Evolutionary conservation across 2,329 filamentous ascomycete genomes (phyloP).

Genomic region (Pyrenophora teres): DNA sequence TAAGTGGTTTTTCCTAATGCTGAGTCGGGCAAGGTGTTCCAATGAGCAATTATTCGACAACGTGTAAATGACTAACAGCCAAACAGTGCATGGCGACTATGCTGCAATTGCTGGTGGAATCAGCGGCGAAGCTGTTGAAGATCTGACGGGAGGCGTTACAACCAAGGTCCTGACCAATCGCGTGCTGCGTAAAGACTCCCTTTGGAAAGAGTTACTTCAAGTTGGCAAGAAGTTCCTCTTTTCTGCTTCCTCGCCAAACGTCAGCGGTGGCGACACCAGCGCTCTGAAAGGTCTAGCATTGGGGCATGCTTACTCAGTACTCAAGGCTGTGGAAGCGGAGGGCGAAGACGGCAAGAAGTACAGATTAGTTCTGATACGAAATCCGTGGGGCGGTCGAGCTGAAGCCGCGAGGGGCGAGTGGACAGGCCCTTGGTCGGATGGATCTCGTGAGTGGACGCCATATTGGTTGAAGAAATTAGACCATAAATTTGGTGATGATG

Average conservation of each 20-base stretch:
- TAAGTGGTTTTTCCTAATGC: not conserved
- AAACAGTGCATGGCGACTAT: constrained; percentile 73
- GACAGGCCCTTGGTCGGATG: constrained; percentile 80
- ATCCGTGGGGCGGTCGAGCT: constrained; percentile 74
- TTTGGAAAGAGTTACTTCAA: constrained; percentile 77
- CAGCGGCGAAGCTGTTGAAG: constrained; percentile 61
- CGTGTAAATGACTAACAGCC: not conserved
- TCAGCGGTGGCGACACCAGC: constrained; percentile 65
- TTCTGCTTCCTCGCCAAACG: constrained; percentile 60
- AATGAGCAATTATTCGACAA: not conserved
- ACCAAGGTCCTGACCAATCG: constrained; percentile 69
- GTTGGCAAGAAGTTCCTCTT: constrained; percentile 81
- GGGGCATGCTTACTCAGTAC: constrained; percentile 61
- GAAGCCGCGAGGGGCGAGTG: constrained; percentile 60
- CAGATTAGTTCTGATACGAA: constrained; percentile 68
- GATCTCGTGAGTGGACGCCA: constrained; percentile 80
- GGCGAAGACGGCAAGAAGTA: constrained; percentile 38
- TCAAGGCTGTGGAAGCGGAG: constrained; percentile 62
- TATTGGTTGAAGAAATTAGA: constrained; percentile 73
- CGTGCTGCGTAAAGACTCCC: constrained; percentile 75
- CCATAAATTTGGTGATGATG: constrained; percentile 77
- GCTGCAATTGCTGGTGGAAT: constrained; percentile 72
- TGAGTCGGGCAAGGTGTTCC: not conserved
- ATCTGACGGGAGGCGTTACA: constrained; percentile 69
- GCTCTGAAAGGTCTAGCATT: constrained; percentile 51